Conservation (phyloP, 257 asterid species). For the Solanum sejunctum region DNA sequence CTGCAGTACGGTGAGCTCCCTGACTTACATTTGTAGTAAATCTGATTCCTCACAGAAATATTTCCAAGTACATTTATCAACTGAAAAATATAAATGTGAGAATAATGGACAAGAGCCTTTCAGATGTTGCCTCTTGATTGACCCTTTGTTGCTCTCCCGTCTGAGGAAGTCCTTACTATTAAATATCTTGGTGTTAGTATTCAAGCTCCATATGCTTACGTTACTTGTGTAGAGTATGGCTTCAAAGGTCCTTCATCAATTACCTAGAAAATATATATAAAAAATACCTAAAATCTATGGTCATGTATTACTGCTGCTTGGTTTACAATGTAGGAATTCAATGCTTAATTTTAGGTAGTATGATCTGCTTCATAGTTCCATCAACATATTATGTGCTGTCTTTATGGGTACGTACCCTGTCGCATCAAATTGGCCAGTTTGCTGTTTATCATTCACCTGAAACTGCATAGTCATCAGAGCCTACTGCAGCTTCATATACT, state of each 20-base stretch:
- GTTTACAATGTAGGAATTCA: neutral
- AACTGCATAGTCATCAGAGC: neutral
- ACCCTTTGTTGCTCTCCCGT: neutral
- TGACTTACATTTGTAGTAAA: neutral
- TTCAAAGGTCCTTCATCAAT: neutral
- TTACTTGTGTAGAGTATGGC: neutral
- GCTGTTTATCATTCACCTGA: neutral
- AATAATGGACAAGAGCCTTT: neutral
- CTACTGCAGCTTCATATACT: neutral
- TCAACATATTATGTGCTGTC: neutral
- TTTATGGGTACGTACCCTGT: neutral
- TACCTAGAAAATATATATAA: neutral
- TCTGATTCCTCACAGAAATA: neutral
- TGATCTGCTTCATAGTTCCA: neutral
- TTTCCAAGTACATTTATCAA: neutral
- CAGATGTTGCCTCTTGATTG: neutral
- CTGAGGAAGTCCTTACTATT: neutral
- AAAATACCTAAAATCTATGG: neutral
- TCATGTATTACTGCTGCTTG: neutral
- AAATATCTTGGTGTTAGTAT: neutral
- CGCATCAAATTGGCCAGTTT: neutral
- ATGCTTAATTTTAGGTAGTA: neutral
- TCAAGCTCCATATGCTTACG: neutral
- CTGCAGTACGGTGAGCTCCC: slow-evolving; percentile 73
- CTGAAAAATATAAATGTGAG: neutral